phyloP scores from a whole-genome alignment of 148 eudicot species.

The Dianthus caryophyllus region DNA sequence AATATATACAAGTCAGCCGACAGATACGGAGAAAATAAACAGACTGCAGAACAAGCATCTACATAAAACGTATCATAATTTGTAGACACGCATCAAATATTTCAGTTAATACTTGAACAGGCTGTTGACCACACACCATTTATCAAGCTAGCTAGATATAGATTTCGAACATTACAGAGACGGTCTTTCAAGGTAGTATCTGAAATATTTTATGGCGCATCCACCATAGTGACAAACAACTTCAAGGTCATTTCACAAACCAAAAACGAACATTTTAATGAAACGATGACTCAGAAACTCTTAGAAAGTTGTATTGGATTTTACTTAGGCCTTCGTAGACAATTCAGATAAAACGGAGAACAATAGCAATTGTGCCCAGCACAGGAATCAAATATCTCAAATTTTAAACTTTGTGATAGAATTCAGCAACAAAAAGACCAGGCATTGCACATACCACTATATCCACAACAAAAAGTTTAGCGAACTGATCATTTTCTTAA shows the following conservation, averaged over 20 bases:
- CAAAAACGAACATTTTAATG: no score
- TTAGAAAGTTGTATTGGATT: background rate
- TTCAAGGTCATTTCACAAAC: no score
- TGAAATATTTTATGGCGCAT: no score
- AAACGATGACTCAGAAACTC: no score
- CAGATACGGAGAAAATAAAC: background rate
- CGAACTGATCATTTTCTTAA: background rate
- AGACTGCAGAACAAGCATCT: background rate
- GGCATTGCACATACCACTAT: background rate
- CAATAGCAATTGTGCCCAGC: background rate
- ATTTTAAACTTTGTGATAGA: background rate
- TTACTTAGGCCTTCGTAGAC: background rate
- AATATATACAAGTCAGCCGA: slow-evolving; percentile 14
- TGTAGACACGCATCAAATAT: background rate
- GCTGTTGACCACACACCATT: no score
- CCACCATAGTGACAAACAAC: no score
- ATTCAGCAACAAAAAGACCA: background rate
- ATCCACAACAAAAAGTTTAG: background rate
- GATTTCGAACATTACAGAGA: no score
- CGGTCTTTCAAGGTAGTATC: no score
- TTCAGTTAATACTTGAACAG: no score
- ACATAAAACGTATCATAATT: background rate
- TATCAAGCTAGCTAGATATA: no score
- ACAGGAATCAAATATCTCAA: background rate
- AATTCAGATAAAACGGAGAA: background rate